Evolutionary conservation across 1,139 yeast species (phyloP).

Genomic region (Pichia sp.): DNA sequence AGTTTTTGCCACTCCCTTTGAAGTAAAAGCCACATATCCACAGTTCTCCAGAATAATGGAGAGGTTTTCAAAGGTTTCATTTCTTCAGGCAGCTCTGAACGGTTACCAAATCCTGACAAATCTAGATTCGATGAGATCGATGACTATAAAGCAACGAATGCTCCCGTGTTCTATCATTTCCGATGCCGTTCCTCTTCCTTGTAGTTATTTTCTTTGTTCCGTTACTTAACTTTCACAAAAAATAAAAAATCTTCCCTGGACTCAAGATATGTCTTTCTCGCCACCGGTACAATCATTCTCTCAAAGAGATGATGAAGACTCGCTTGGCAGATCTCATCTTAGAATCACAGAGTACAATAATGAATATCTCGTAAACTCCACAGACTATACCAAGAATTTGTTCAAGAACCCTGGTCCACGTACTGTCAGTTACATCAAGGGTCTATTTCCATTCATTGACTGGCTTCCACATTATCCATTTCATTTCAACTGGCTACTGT

Average conservation of each 20-base stretch:
- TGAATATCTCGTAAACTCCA: constrained; percentile 30
- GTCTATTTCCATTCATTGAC: constrained; percentile 66
- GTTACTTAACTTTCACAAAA: background rate
- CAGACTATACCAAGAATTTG: constrained; percentile 37
- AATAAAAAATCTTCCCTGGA: background rate
- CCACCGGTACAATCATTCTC: background rate
- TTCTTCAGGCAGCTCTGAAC: too few species aligned
- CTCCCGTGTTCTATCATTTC: background rate
- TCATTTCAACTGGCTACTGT: constrained; percentile 54
- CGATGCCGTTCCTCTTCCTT: background rate
- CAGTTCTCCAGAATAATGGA: too few species aligned
- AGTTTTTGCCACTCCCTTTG: background rate
- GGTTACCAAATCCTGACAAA: too few species aligned
- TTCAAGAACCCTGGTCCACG: constrained; percentile 37
- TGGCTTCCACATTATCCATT: constrained; percentile 83
- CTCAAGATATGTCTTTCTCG: background rate
- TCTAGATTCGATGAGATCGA: too few species aligned
- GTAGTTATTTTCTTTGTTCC: background rate
- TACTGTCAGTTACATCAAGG: constrained; percentile 41
- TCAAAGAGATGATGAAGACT: background rate
- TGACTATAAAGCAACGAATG: too few species aligned
- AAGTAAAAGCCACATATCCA: background rate
- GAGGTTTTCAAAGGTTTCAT: too few species aligned
- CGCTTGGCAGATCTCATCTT: background rate
- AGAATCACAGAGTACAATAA: background rate